A percentile compares a stretch with the other conserved stretches of the same genome.
These are phyloP conservation scores for Amborella trichopoda DNA, from an alignment of 164 flowering plant genomes.

Conservation along the genomic window DNA sequence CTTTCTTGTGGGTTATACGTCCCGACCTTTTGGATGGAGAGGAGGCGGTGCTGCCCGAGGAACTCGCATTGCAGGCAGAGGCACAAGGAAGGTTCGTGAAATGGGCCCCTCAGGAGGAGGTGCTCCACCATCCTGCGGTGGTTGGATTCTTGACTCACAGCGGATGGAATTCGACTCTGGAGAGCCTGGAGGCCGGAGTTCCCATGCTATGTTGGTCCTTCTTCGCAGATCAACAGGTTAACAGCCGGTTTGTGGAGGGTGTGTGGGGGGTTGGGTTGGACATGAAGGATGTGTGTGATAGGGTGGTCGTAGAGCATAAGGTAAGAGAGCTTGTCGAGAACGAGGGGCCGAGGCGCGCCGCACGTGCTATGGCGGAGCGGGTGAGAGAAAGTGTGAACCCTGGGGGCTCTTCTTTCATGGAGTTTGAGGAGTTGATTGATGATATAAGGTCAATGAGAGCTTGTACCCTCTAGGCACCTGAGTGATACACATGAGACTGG, in stretches of 20 bases:
- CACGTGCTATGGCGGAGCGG: conserved; percentile 7
- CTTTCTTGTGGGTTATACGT: conserved; percentile 43
- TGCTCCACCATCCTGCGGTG: conserved; percentile 16
- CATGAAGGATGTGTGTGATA: conserved; percentile 23
- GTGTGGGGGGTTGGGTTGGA: conserved; percentile 31
- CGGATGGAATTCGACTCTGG: conserved; percentile 27
- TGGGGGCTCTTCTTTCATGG: conserved; percentile 23
- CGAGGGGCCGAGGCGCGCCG: conserved; percentile 9
- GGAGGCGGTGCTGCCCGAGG: conserved; percentile 6
- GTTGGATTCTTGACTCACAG: conserved; percentile 26
- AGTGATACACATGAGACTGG: too few relatives aligned
- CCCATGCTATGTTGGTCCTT: conserved; percentile 40
- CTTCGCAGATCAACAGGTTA: conserved; percentile 27
- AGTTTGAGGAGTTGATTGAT: conserved; percentile 17
- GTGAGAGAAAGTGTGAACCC: conserved; percentile 8
- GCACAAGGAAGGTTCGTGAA: conserved; percentile 18
- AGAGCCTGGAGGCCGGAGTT: conserved; percentile 23
- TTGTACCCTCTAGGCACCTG: too few relatives aligned
- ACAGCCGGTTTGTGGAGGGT: conserved; percentile 24
- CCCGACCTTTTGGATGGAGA: conserved; percentile 12
- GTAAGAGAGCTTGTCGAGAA: conserved; percentile 23
- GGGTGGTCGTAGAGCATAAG: conserved; percentile 15
- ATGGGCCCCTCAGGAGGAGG: conserved; percentile 23
- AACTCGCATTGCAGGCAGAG: conserved; percentile 6
- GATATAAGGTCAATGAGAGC: conserved; percentile 16